These are phyloP conservation scores for Diplodia seriata DNA, from an alignment of 2,329 filamentous ascomycete genomes.

Conservation along the genomic window DNA sequence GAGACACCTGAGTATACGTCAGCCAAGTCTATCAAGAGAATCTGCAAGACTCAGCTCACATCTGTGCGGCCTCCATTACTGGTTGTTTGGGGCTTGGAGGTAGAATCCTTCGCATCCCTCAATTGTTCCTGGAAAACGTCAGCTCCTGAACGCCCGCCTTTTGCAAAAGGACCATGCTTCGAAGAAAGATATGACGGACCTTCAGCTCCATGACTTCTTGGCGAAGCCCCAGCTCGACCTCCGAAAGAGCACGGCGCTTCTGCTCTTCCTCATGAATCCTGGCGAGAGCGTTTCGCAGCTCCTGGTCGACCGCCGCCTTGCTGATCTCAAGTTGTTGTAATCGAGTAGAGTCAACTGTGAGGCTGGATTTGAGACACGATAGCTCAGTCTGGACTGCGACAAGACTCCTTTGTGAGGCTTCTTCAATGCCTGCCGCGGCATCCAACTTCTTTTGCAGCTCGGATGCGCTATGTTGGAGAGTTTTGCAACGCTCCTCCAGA, in stretches of 20 bases:
- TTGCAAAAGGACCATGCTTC: not conserved
- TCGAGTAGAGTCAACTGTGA: conserved; percentile 14
- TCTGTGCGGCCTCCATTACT: not conserved
- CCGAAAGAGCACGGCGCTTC: not conserved
- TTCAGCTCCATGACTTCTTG: not conserved
- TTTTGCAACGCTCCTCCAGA: conserved; percentile 24
- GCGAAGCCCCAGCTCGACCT: not conserved
- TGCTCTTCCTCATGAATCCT: not conserved
- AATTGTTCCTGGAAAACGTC: not conserved
- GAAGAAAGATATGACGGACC: conserved; percentile 4
- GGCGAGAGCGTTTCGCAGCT: not conserved
- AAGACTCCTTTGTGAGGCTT: not conserved
- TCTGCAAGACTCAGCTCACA: not conserved
- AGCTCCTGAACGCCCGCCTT: not conserved
- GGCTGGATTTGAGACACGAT: not conserved
- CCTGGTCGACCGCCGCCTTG: not conserved
- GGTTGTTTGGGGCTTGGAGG: not conserved
- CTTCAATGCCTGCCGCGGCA: not conserved
- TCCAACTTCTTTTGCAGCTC: conserved; percentile 20
- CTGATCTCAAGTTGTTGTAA: not conserved
- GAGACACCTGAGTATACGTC: not conserved
- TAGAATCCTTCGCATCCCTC: not conserved
- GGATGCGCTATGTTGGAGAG: conserved; percentile 5
- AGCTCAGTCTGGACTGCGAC: conserved; percentile 4
- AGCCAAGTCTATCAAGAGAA: not conserved